These are phyloP conservation scores for Chalciporus chontae DNA, from an alignment of 768 basidiomycete genomes.

Conservation along the genomic window DNA sequence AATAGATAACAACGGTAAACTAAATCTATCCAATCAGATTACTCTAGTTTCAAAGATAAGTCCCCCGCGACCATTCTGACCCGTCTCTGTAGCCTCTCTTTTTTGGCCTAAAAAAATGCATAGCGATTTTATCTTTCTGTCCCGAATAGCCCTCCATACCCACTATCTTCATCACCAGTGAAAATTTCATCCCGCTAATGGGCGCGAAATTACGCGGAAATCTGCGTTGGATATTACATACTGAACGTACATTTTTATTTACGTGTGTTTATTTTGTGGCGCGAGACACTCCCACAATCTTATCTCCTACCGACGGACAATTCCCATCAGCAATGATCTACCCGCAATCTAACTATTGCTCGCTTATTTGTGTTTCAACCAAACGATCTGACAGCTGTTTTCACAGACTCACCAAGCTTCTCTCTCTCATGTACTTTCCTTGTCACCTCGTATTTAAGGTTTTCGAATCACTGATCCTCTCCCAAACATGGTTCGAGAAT, in stretches of 20 bases:
- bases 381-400: background rate
- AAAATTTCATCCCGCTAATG: slow-evolving; percentile 28
- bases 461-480: slow-evolving; percentile 6
- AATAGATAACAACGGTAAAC: slow-evolving; percentile 33
- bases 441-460: slow-evolving; percentile 5
- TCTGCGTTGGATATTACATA: slow-evolving; percentile 30
- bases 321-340: slow-evolving; percentile 10
- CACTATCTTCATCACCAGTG: slow-evolving; percentile 13
- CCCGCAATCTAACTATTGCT: background rate
- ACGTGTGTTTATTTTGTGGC: slow-evolving; percentile 25
- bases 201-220: slow-evolving; percentile 26
- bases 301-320: slow-evolving; percentile 24
- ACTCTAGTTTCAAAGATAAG: slow-evolving; percentile 26
- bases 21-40: slow-evolving; percentile 36
- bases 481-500: background rate
- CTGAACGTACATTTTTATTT: slow-evolving; percentile 17
- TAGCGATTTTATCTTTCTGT: background rate
- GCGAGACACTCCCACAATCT: slow-evolving; percentile 25
- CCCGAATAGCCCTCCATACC: background rate
- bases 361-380: slow-evolving; percentile 1
- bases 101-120: background rate
- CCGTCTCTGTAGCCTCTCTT: background rate
- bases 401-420: background rate
- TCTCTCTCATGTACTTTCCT: slow-evolving; percentile 1
- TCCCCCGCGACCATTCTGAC: background rate